Conservation (phyloP, 1,139 yeast species). For the Blastobotrys serpentis region DNA sequence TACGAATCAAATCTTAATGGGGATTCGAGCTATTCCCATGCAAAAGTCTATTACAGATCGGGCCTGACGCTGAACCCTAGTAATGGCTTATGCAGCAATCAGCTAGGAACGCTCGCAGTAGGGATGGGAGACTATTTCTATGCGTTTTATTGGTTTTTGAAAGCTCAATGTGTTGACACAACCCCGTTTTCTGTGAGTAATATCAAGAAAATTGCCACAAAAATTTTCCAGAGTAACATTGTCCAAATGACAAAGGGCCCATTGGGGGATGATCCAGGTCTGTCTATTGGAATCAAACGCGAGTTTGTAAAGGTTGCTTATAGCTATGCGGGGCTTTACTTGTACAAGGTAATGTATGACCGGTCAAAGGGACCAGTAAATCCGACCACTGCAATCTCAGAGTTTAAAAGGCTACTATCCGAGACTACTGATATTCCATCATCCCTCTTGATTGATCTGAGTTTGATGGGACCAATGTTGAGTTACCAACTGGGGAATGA, state of each 20-base stretch:
- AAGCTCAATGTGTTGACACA: constrained; percentile 14
- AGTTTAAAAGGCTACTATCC: neutral
- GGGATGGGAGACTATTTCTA: constrained; percentile 14
- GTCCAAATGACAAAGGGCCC: neutral
- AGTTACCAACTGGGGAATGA: constrained; percentile 13
- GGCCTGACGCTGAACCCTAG: constrained; percentile 23
- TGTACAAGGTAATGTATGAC: neutral
- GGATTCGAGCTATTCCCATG: constrained; percentile 19
- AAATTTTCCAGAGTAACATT: constrained; percentile 2
- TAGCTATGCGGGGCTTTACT: neutral
- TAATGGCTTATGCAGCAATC: constrained; percentile 18
- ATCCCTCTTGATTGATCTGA: constrained; percentile 12
- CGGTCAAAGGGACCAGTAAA: constrained; percentile 2
- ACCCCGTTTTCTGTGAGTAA: constrained; percentile 18
- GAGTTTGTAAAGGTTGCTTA: neutral
- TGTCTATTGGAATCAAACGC: neutral
- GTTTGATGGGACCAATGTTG: constrained; percentile 17
- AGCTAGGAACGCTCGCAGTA: constrained; percentile 17
- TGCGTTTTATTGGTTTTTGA: constrained; percentile 16
- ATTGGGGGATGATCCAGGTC: constrained; percentile 3
- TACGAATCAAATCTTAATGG: constrained; percentile 17
- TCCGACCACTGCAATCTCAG: neutral
- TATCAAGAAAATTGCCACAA: constrained; percentile 11
- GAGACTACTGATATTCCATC: constrained; percentile 7
- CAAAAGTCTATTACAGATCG: constrained; percentile 25